A percentile compares a stretch with the other conserved stretches of the same genome.
Conservation (phyloP, 352 stramenopile species). For the Salisapilia sapeloensis region DNA sequence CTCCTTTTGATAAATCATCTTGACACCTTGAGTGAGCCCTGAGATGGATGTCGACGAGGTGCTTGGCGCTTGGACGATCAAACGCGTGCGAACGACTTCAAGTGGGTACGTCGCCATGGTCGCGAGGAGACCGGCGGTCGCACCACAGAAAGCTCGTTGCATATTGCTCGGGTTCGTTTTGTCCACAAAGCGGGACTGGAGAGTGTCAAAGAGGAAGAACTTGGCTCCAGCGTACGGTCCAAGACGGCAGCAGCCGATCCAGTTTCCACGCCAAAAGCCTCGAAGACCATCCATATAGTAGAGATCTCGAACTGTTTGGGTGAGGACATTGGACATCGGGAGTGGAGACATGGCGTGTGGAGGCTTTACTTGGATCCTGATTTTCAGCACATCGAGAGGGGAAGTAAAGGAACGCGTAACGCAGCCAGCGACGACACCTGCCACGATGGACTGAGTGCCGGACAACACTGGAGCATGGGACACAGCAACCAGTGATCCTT, state of each 20-base stretch:
- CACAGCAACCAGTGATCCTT: no score
- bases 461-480: no score
- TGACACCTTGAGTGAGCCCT: constrained; percentile 33
- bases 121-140: constrained; percentile 38
- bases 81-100: constrained; percentile 64
- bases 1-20: constrained; percentile 38
- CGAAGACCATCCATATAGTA: constrained; percentile 48
- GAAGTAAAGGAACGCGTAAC: constrained; percentile 71
- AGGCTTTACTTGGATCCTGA: constrained; percentile 65
- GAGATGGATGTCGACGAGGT: constrained; percentile 22
- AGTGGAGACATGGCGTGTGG: constrained; percentile 6
- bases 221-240: constrained; percentile 64
- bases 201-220: constrained; percentile 62
- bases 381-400: constrained; percentile 70
- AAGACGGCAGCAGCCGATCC: constrained; percentile 54
- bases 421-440: constrained; percentile 56
- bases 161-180: constrained; percentile 15
- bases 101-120: constrained; percentile 66
- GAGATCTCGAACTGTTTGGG: constrained; percentile 26
- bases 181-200: constrained; percentile 23
- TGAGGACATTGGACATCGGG: constrained; percentile 18
- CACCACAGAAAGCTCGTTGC: constrained; percentile 36
- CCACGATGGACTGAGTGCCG: constrained; percentile 46
- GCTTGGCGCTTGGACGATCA: constrained; percentile 37
- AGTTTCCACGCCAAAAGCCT: constrained; percentile 69